Evolutionary conservation across 768 basidiomycete species (phyloP).

Genomic region (Arthromyces matolae): DNA sequence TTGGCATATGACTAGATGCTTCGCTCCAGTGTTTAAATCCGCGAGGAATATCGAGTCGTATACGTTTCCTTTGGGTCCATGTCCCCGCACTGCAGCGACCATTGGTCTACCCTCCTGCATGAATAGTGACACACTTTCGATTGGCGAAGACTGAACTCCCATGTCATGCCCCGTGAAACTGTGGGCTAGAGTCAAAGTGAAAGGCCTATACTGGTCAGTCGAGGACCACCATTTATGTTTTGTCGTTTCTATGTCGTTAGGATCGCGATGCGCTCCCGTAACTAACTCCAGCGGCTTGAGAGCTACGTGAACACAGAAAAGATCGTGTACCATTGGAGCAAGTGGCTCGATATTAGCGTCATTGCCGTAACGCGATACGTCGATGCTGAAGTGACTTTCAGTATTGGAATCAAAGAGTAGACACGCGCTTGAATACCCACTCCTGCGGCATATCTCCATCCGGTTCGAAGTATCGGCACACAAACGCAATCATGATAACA

Average conservation of each 20-base stretch:
- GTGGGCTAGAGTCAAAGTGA: background rate
- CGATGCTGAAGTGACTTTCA: slow-evolving; percentile 28
- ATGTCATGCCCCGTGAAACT: background rate
- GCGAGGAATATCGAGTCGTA: no score
- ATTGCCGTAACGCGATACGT: slow-evolving; percentile 34
- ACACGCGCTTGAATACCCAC: slow-evolving; percentile 9
- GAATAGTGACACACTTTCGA: no score
- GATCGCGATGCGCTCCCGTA: slow-evolving; percentile 11
- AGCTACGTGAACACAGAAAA: slow-evolving; percentile 38
- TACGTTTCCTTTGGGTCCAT: no score
- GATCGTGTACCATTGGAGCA: slow-evolving; percentile 40
- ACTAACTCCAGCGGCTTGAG: slow-evolving; percentile 42
- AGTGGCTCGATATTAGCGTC: slow-evolving; percentile 40
- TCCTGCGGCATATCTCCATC: slow-evolving; percentile 16
- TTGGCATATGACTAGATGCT: no score
- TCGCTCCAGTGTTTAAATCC: no score
- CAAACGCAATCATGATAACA: slow-evolving; percentile 58
- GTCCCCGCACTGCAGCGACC: no score
- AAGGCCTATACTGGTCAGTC: background rate
- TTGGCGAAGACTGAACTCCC: background rate
- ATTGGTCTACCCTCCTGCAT: no score
- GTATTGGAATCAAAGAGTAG: slow-evolving; percentile 13
- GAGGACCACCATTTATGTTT: background rate
- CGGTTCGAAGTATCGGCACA: background rate
- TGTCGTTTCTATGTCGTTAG: background rate